phyloP scores from a whole-genome alignment of 352 stramenopile species.

The Globisporangium spinosum region DNA sequence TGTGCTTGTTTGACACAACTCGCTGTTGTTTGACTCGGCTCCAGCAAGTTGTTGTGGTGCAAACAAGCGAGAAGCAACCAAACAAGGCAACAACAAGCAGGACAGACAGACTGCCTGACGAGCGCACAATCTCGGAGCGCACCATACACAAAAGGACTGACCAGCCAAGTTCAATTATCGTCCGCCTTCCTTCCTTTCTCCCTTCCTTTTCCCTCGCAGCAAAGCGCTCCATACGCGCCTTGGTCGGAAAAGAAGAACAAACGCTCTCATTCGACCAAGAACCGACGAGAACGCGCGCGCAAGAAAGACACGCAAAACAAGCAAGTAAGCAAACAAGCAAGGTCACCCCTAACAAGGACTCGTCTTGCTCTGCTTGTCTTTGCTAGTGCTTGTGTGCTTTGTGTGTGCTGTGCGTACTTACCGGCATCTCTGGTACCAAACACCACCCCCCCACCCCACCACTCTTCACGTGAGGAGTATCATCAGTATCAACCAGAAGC shows the following conservation, averaged over 20 bases:
- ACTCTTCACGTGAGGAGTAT: not conserved
- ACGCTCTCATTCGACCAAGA: not conserved
- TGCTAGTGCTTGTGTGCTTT: not conserved
- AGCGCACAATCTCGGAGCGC: not conserved
- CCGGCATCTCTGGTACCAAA: not conserved
- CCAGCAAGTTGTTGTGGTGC: not conserved
- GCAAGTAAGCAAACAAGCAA: constrained; percentile 4
- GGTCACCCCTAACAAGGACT: constrained; percentile 1
- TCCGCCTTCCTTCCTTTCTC: not conserved
- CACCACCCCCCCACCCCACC: not conserved
- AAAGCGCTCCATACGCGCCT: not conserved
- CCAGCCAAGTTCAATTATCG: not conserved
- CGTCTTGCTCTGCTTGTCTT: not conserved
- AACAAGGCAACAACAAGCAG: not conserved
- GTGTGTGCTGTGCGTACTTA: constrained; percentile 1
- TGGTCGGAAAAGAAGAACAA: not conserved
- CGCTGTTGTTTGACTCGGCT: not conserved
- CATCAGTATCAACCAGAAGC: not conserved
- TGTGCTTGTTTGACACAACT: not conserved
- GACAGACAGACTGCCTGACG: not conserved
- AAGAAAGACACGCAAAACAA: constrained; percentile 1
- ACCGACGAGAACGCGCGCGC: not conserved
- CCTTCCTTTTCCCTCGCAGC: not conserved
- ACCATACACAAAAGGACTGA: not conserved
- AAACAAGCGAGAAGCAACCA: not conserved